Percentiles rank a stretch among this genome's conserved stretches.
These are phyloP conservation scores for Xylariaceae sp. DNA, from an alignment of 2,329 filamentous ascomycete genomes.

Conservation along the genomic window DNA sequence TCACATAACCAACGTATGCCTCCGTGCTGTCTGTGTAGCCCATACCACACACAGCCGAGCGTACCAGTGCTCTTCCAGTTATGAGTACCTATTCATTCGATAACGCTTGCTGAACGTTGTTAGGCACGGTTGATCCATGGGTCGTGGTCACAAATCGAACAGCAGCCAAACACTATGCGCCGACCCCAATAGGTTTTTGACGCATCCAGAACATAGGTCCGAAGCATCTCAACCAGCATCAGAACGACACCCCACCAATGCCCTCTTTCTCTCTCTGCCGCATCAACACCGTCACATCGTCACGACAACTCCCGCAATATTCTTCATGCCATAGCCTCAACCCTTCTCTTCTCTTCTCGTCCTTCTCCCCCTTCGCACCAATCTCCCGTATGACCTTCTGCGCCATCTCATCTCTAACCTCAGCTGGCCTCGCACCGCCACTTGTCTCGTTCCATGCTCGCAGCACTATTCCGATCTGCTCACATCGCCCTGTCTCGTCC, in stretches of 20 bases:
- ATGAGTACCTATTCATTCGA: no score
- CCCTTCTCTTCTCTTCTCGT: slow-evolving; percentile 16
- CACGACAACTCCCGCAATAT: slow-evolving; percentile 52
- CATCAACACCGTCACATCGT: background rate
- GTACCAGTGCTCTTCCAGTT: no score
- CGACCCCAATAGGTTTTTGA: no score
- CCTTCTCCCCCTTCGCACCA: slow-evolving; percentile 10
- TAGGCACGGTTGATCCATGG: no score
- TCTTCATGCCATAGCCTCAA: slow-evolving; percentile 47
- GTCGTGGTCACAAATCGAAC: no score
- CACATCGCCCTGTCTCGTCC: slow-evolving; percentile 74
- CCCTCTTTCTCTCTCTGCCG: background rate
- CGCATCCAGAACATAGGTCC: no score
- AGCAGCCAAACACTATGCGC: no score
- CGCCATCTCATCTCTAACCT: slow-evolving; percentile 14
- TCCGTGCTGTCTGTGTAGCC: no score
- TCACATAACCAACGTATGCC: no score
- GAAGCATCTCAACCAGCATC: background rate
- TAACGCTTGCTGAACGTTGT: no score
- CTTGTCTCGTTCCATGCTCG: slow-evolving; percentile 17
- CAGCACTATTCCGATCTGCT: slow-evolving; percentile 50
- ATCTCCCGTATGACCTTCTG: slow-evolving; percentile 26
- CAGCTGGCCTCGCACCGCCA: slow-evolving; percentile 5
- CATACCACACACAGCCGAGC: no score
- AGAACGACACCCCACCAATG: background rate